Conservation (phyloP, 495 filamentous ascomycete genomes). For the Monascus purpureus region DNA sequence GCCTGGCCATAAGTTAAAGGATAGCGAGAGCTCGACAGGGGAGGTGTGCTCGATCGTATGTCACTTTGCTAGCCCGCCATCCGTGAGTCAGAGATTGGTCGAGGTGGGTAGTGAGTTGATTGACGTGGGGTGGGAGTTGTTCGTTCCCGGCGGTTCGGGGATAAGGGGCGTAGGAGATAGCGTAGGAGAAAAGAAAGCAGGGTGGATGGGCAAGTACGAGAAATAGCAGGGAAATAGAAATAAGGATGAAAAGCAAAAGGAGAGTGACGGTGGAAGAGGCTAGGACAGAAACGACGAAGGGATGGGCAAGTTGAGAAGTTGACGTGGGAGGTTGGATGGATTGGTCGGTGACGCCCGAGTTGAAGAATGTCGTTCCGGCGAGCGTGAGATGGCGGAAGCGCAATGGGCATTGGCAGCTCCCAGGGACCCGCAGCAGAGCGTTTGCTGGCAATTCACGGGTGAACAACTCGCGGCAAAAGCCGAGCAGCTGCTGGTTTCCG, state of each 20-base stretch:
- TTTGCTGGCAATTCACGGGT: too few species aligned
- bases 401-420: slow-evolving; percentile 15
- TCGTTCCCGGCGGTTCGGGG: too few species aligned
- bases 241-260: slow-evolving; percentile 3
- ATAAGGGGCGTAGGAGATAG: not conserved
- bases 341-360: slow-evolving; percentile 18
- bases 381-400: slow-evolving; percentile 25
- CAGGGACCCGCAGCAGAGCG: too few species aligned
- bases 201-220: slow-evolving; percentile 1
- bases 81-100: slow-evolving; percentile 18
- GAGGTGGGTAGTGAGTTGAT: slow-evolving; percentile 2
- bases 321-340: slow-evolving; percentile 4
- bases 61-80: slow-evolving; percentile 38
- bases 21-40: slow-evolving; percentile 21
- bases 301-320: slow-evolving; percentile 6
- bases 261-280: slow-evolving; percentile 4
- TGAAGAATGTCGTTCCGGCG: slow-evolving; percentile 14
- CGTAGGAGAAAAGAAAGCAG: not conserved
- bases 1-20: slow-evolving; percentile 38
- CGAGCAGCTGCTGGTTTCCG: too few species aligned
- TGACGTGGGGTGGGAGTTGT: too few species aligned
- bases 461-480: too few species aligned
- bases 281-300: too few species aligned
- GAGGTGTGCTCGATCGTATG: slow-evolving; percentile 18
- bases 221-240: slow-evolving; percentile 1